Percentiles rank a stretch among this genome's conserved stretches.
Conservation (phyloP, 2,329 filamentous ascomycete genomes). For the Penicillium digitatum region DNA sequence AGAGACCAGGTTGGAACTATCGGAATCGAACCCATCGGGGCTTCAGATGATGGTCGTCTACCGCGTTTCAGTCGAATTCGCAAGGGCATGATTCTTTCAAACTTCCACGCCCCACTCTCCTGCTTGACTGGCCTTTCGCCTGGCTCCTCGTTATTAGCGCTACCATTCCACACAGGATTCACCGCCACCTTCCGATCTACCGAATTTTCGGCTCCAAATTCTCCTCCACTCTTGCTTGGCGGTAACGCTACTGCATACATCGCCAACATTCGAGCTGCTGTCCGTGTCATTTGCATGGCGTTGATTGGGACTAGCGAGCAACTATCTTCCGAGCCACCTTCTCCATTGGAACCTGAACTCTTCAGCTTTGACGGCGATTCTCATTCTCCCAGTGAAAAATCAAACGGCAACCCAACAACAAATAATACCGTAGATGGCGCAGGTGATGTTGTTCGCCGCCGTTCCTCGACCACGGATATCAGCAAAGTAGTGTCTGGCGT, state of each 20-base stretch:
- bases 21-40: constrained; percentile 56
- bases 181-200: constrained; percentile 66
- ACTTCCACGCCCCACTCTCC: constrained; percentile 55
- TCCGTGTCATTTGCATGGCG: constrained; percentile 62
- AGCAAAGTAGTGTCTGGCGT: constrained; percentile 26
- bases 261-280: constrained; percentile 78
- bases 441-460: neutral
- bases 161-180: constrained; percentile 59
- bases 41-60: constrained; percentile 19
- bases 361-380: constrained; percentile 44
- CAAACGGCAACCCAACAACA: neutral
- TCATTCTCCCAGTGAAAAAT: constrained; percentile 13
- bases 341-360: constrained; percentile 39
- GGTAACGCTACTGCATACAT: constrained; percentile 70
- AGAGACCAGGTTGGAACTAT: constrained; percentile 86
- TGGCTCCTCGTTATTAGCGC: constrained; percentile 15
- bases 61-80: constrained; percentile 45
- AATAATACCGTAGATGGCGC: neutral
- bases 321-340: constrained; percentile 24
- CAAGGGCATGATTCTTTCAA: constrained; percentile 80
- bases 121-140: constrained; percentile 20
- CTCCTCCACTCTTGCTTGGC: constrained; percentile 54
- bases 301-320: constrained; percentile 31
- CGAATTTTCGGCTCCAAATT: constrained; percentile 45
- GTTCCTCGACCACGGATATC: constrained; percentile 22